Evolutionary conservation across 2,329 filamentous ascomycete genomes (phyloP), one percentile per base, ranked within the genome.

Genomic region (Trichoderma aggressivum): DNA sequence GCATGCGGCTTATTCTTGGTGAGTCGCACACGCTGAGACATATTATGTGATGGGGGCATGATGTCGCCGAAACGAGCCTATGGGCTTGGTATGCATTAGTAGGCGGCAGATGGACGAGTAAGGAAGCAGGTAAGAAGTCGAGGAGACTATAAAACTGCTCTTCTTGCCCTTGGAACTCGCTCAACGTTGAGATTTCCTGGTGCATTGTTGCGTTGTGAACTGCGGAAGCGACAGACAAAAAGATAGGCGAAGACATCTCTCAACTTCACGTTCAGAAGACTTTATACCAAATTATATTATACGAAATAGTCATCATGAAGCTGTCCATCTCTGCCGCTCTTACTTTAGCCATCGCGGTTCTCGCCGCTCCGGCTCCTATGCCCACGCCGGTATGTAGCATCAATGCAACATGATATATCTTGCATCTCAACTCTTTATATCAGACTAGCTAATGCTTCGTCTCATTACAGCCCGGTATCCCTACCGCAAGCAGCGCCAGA

Each of bases 391-490:
- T 80, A 75, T 21, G 64, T 21, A 36, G 47, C 34, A 43, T 43
- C 18, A 12, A n/a, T 18, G 5, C 34, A 50, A 12, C 7, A 16
- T n/a, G 12, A 1, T 47, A 21, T 8, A 30, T 26, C 0, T 11
- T 16, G 8, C 21, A 34, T 11, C 18, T 24, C 56, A 8, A 16
- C 10, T 24, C 18, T 34, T 34, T 21, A 7, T 7, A 21, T 21
- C 56, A 59, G 18, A 34, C 3, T 2, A 11, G 12, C 56, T 36
- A 26, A 61, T n/a, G 11, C 12, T 21, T 21, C 26, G 21, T 11
- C 26, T 36, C 12, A 24, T 24, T 12, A 16, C 62, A 87, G 79
- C 88, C 91, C 8, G 88, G 88, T 53, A 88, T 94, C 71, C 92
- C 92, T 21, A 84, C 85, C 6, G 82, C 84, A 1, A 78, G 87